These are phyloP conservation scores for Giardia duodenalis DNA, from an alignment of 208 protist genomes.

Conservation along the genomic window DNA sequence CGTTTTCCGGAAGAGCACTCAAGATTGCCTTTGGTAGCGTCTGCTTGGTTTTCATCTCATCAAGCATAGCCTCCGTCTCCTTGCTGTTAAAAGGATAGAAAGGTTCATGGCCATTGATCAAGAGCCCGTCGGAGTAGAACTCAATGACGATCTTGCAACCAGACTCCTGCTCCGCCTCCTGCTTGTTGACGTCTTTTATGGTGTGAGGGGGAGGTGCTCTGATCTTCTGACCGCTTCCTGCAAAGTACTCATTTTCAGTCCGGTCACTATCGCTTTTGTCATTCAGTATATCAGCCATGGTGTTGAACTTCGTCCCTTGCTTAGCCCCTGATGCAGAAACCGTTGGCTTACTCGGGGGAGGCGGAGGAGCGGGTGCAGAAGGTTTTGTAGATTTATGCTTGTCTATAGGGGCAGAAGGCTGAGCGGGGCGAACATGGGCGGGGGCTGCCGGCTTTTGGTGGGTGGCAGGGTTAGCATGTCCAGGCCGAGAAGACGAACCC, in stretches of 20 bases:
- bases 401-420: too few species aligned
- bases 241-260: not conserved
- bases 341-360: not conserved
- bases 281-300: not conserved
- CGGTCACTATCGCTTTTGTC: not conserved
- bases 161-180: not conserved
- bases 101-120: not conserved
- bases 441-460: not conserved
- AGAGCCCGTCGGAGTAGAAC: not conserved
- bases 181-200: not conserved
- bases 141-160: not conserved
- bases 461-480: not conserved
- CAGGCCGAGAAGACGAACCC: not conserved
- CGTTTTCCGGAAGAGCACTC: not conserved
- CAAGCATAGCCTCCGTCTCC: not conserved
- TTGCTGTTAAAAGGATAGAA: not conserved
- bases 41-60: not conserved
- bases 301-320: not conserved
- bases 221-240: not conserved
- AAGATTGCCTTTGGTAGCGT: not conserved
- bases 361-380: not conserved
- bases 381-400: not conserved
- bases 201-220: not conserved
- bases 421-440: not conserved
- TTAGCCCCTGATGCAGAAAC: not conserved